Evolutionary conservation across 345 rosid genomes (phyloP), one percentile per base, ranked within the genome.

Genomic region (Cardamine chenopodiifolia): DNA sequence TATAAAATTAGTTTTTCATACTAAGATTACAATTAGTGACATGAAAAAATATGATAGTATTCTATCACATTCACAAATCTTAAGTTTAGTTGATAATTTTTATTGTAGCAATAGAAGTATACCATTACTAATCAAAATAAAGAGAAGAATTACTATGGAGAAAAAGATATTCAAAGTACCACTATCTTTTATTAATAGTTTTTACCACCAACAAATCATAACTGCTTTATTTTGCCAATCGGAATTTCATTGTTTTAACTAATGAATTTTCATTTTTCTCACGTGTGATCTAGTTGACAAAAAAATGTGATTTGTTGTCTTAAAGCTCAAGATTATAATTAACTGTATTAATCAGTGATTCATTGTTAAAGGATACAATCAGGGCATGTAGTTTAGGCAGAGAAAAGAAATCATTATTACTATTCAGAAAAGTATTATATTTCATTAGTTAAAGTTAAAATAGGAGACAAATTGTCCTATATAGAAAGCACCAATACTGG

Each of bases 401-500:
- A 5, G 10, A 15, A 42, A 37, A 37, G 14, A 44, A 44, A 7
- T n/a, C 20, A 45, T 45, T n/a, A 45, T 45, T n/a, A 45, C 49
- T n/a, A n/a, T 31, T 58, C 57, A 58, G 26, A 44, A 29, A 2
- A 37, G 0, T 19, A 60, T 8, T 8, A 28, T 19, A 19, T 53
- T 40, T 40, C 15, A 31, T 55, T 53, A 19, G 12, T 58, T 48
- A 48, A 66, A 66, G 19, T 67, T 57, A 23, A 42, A 32, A 22
- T 5, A 72, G 22, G 11, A 52, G 19, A 26, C 31, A 62, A 54
- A 45, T 53, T 40, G 63, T 72, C 47, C 19, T 42, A 10, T 35
- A 55, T 20, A 20, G 54, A 50, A 23, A 29, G 68, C 61, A 58
- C 34, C 32, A 67, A 58, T 58, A 66, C 62, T 35, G 54, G 67